These are phyloP conservation scores for Coemansia sp. DNA, from an alignment of 192 early-diverging fungal genomes.

Conservation along the genomic window DNA sequence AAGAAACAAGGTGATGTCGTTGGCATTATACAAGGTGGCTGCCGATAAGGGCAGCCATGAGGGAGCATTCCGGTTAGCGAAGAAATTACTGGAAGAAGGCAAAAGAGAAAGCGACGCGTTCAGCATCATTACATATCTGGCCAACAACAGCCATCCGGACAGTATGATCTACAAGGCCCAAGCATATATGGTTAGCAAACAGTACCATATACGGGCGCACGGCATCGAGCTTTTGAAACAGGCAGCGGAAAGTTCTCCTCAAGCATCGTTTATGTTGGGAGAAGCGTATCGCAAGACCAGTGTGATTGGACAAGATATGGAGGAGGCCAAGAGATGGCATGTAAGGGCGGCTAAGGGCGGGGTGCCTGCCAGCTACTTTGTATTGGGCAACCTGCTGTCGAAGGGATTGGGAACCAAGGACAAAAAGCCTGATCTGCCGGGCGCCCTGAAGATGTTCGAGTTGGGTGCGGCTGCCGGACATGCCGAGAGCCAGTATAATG, in stretches of 20 bases:
- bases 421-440: conserved; percentile 16
- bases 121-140: too few relatives aligned
- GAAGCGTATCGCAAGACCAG: conserved; percentile 19
- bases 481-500: conserved; percentile 39
- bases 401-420: conserved; percentile 11
- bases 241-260: conserved; percentile 8
- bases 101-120: not conserved
- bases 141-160: too few relatives aligned
- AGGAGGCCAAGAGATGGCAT: conserved; percentile 24
- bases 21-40: conserved; percentile 39
- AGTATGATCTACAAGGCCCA: too few relatives aligned
- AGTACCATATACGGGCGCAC: not conserved
- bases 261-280: conserved; percentile 22
- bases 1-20: conserved; percentile 21
- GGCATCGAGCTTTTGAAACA: conserved; percentile 19
- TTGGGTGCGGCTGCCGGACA: conserved; percentile 20
- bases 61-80: conserved; percentile 25
- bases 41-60: conserved; percentile 38
- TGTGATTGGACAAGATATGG: conserved; percentile 2
- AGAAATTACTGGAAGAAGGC: conserved; percentile 15
- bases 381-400: conserved; percentile 28
- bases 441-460: conserved; percentile 30
- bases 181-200: too few relatives aligned
- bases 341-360: conserved; percentile 12
- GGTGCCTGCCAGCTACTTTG: conserved; percentile 19